Conservation (phyloP, 306 rosid species). For the Fragaria iinumae region DNA sequence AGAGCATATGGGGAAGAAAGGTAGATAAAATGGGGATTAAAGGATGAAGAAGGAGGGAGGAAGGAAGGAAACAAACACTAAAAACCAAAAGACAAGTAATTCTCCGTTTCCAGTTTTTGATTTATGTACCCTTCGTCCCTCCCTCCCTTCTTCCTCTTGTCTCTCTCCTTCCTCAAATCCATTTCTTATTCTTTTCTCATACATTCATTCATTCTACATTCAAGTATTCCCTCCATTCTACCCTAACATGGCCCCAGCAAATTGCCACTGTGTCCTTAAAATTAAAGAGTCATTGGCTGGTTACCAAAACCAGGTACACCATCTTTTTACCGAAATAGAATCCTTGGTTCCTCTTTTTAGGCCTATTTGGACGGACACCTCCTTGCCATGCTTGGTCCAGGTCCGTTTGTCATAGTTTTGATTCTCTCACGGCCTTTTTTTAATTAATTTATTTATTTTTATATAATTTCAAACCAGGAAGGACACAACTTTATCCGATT, state of each 20-base stretch:
- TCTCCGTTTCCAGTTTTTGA: neutral
- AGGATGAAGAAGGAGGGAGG: neutral
- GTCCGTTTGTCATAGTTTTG: neutral
- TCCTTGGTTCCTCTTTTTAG: neutral
- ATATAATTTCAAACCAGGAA: neutral
- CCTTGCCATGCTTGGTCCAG: neutral
- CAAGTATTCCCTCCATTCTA: neutral
- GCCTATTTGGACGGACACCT: neutral
- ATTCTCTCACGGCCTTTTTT: neutral
- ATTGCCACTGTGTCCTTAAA: neutral
- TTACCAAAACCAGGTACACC: neutral
- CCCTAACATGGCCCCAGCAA: neutral
- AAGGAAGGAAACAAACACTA: neutral
- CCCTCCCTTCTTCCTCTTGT: neutral
- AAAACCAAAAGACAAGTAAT: neutral
- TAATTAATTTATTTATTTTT: too few species aligned
- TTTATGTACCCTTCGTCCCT: neutral
- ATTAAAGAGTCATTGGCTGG: neutral
- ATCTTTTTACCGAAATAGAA: neutral
- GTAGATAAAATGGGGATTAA: neutral
- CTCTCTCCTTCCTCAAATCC: neutral
- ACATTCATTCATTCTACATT: neutral
- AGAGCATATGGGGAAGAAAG: neutral
- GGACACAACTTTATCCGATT: neutral
- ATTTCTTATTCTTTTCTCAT: neutral